Conservation (phyloP, 495 filamentous ascomycete species). For the Aspergillus sclerotioniger region DNA sequence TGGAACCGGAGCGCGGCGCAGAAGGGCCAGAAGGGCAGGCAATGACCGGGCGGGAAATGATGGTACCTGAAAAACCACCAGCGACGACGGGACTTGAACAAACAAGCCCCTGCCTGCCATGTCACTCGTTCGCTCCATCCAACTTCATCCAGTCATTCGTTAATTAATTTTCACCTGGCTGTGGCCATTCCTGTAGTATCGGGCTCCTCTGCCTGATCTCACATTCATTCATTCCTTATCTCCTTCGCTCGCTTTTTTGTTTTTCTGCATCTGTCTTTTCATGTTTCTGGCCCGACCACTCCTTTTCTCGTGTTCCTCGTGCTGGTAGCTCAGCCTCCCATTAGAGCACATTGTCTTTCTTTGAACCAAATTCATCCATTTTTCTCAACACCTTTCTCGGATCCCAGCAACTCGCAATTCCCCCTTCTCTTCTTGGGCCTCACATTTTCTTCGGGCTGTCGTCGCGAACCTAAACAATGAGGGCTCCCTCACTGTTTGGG, state of each 20-base stretch:
- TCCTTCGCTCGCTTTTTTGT: constrained; percentile 25
- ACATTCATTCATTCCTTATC: constrained; percentile 12
- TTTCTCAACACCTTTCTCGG: constrained; percentile 1
- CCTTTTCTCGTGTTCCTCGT: constrained; percentile 31
- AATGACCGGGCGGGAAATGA: constrained; percentile 3
- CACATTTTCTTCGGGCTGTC: constrained; percentile 31
- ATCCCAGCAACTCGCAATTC: not conserved
- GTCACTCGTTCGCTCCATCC: constrained; percentile 32
- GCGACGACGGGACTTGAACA: not conserved
- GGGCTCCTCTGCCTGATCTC: constrained; percentile 5
- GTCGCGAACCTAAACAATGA: constrained; percentile 52
- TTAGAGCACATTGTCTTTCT: constrained; percentile 5
- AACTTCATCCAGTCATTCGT: constrained; percentile 41
- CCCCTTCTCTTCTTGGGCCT: constrained; percentile 16
- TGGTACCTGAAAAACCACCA: constrained; percentile 7
- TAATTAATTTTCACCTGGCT: constrained; percentile 22
- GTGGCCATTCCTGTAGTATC: constrained; percentile 14
- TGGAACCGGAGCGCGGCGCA: not conserved
- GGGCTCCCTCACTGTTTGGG: constrained; percentile 55
- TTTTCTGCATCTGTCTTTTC: constrained; percentile 26
- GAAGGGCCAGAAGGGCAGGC: too few species aligned
- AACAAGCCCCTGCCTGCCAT: constrained; percentile 20
- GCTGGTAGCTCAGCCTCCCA: constrained; percentile 21
- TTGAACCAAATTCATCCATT: constrained; percentile 6
- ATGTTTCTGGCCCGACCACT: constrained; percentile 33